Evolutionary conservation across 2,329 filamentous ascomycete genomes (phyloP).

Genomic region (Aspergillus caelatus): DNA sequence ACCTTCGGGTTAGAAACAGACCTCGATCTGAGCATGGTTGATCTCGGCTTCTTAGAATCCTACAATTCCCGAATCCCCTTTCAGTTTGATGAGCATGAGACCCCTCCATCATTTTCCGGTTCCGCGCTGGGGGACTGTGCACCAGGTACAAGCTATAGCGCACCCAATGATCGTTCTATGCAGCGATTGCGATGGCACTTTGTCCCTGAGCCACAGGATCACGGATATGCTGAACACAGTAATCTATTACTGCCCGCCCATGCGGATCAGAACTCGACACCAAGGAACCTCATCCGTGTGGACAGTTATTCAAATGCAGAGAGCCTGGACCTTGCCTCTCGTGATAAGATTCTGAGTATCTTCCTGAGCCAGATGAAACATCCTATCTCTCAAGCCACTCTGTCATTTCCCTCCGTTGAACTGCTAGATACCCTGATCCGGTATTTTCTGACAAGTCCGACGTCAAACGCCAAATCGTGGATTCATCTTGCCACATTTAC

Average conservation of each 20-base stretch:
- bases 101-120: background rate
- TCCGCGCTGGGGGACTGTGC: background rate
- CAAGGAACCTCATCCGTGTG: background rate
- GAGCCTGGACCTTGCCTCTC: background rate
- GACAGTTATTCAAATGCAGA: background rate
- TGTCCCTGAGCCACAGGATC: conserved; percentile 33
- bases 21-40: conserved; percentile 35
- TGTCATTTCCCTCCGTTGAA: background rate
- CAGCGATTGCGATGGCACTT: conserved; percentile 34
- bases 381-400: background rate
- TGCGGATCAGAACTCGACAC: background rate
- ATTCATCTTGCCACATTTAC: conserved; percentile 38
- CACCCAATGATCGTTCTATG: conserved; percentile 18
- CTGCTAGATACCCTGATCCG: background rate
- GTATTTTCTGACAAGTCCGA: background rate
- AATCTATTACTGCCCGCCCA: conserved; percentile 32
- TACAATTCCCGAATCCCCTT: conserved; percentile 37
- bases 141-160: background rate
- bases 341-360: background rate
- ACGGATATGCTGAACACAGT: conserved; percentile 34
- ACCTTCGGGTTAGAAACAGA: conserved; percentile 20
- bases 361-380: background rate
- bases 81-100: conserved; percentile 19
- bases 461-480: background rate
- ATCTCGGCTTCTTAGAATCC: conserved; percentile 35